Conservation (phyloP, 768 basidiomycete genomes). For the Candolleomyces efflorescens region DNA sequence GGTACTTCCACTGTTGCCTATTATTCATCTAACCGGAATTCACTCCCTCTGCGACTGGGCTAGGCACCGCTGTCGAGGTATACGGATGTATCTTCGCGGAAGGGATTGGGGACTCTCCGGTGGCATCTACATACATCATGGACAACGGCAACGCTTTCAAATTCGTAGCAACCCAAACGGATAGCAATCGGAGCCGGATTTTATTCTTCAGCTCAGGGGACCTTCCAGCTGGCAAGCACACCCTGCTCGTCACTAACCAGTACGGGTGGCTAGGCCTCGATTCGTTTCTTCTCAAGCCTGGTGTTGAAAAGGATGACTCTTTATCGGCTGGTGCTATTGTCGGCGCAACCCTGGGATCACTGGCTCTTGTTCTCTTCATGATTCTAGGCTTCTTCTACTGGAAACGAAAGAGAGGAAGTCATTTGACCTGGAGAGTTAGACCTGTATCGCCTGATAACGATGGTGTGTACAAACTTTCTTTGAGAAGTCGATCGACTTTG, state of each 20-base stretch:
- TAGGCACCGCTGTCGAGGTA: neutral
- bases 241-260: neutral
- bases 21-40: neutral
- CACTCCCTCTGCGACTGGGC: neutral
- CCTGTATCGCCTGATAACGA: no score
- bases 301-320: neutral
- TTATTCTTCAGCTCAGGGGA: neutral
- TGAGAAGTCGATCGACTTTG: no score
- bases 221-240: neutral
- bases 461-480: no score
- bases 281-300: neutral
- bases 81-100: neutral
- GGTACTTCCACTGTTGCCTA: neutral
- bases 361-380: neutral
- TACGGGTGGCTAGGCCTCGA: neutral
- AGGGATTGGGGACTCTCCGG: neutral
- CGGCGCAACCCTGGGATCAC: neutral
- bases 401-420: neutral
- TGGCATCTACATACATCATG: neutral
- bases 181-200: neutral
- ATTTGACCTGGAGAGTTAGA: no score
- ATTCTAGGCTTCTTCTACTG: neutral
- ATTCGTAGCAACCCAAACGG: neutral
- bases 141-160: neutral
- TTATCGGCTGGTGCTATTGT: neutral